Percentiles rank a stretch among this genome's conserved stretches.
Conservation (phyloP, 2,329 filamentous ascomycete species). For the Rhinocladiella similis region DNA sequence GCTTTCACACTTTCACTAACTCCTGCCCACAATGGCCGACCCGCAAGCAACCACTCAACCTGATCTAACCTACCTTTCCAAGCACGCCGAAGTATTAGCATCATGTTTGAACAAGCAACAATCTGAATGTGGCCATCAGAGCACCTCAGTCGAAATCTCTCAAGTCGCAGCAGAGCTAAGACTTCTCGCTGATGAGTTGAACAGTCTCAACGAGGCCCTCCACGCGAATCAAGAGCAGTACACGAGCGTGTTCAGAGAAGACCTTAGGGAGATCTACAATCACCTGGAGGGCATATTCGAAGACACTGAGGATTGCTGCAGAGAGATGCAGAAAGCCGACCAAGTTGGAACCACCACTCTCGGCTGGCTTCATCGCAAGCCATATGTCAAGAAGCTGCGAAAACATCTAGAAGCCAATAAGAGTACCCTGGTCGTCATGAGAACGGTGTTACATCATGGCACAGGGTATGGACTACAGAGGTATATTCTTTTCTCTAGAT, state of each 20-base stretch:
- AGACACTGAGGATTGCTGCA: conserved; percentile 28
- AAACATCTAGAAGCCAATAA: conserved; percentile 30
- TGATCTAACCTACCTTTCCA: conserved; percentile 11
- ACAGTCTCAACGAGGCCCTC: conserved; percentile 24
- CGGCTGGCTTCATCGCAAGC: conserved; percentile 27
- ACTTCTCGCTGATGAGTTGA: conserved; percentile 22
- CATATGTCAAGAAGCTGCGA: conserved; percentile 26
- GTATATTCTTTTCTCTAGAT: conserved; percentile 10
- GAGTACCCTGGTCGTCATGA: conserved; percentile 30
- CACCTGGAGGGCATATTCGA: conserved; percentile 28
- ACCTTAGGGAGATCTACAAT: conserved; percentile 25
- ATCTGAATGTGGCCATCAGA: conserved; percentile 23
- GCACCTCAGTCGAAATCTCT: conserved; percentile 23
- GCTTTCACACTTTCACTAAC: not conserved
- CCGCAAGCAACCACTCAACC: not conserved
- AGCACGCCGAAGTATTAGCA: conserved; percentile 20
- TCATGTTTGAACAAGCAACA: conserved; percentile 19
- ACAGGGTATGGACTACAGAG: conserved; percentile 28
- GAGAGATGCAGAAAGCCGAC: conserved; percentile 27
- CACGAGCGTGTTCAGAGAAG: conserved; percentile 27
- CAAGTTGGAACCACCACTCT: conserved; percentile 14
- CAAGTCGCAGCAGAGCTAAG: conserved; percentile 22
- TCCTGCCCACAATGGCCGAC: not conserved
- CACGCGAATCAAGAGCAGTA: conserved; percentile 21
- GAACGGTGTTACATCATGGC: conserved; percentile 30